Base-by-base conservation (phyloP, 352 stramenopile genomes). In the Bremia lactucae region DNA sequence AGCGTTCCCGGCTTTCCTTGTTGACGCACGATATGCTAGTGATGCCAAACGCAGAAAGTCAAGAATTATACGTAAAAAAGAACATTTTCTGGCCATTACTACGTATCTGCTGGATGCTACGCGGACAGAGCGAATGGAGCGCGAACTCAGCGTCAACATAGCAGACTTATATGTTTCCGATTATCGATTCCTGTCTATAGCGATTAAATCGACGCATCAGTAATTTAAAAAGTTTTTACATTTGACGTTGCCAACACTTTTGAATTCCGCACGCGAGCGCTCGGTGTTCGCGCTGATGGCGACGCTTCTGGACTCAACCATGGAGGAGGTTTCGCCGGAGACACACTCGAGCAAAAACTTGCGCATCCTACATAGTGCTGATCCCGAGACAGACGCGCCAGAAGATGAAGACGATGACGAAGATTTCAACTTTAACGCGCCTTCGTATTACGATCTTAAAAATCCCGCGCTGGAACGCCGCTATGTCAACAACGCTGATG, bases 401-500 rank as follows among this genome's bases (percentile, higher is more conserved):
- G 54, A 59, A 6, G 43, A 53, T 25, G 38, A 61, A 19, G 46
- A 62, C 19, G 68, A 83, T 9, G 74, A 87, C 24, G 74, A 83
- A 35, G 69, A 67, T 45, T 88, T 91, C 48, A 31, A 59, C 24
- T 91, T 91, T 45, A 68, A 91, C 42, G 79, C 79, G 23, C 79
- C 79, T 18, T 65, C 69, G 25, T 91, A 87, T 52, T 91, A 88
- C 65, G 79, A 91, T 48, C 60, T 91, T 14, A 73, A 73, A 49
- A 75, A 88, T 44, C 73, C 74, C 16, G 57, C 68, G 41, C 56
- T 77, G 18, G 79, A 91, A 58, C 64, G 46, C 29, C 66, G 54
- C 42, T 91, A 91, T 52, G 72, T 91, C 23, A 88, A 88, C 62
- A 88, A 91, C 40, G 75, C 79, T 7, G 79, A 91, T 44, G 79